Evolutionary conservation across 768 basidiomycete genomes (phyloP), one percentile per base, ranked within the genome.

Genomic region (Mycena rosella): DNA sequence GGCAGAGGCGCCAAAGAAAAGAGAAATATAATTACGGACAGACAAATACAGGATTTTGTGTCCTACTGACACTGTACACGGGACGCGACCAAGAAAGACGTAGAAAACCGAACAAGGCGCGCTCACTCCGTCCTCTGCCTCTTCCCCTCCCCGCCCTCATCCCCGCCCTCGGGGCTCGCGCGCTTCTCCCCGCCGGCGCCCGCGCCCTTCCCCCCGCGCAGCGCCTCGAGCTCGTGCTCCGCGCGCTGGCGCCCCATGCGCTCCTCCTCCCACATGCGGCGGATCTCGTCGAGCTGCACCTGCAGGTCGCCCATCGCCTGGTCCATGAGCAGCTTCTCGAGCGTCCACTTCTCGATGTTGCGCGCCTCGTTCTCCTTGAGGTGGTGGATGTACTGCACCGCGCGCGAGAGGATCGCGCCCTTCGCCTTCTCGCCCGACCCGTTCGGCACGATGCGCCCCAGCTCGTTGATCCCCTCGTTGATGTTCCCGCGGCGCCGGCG

Each of bases 381-480:
- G 71, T 95, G 92, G 71, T 93, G 90, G 75, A 99, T 96, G 78
- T 98, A 96, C 73, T 93, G 89, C 40, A 96, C 96, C 2, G 96
- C 95, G 36, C 92, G 92, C 3, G 88, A 84, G 24, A 99, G 89
- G 68, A 98, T 92, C 4, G 93, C 92, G 22, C 95, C 94, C 75
- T 99, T 98, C 59, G 92, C 91, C 74, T 93, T 94, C 77, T 95
- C 94, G 32, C 94, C 93, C 0, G 92, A 90, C 29, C 91, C 93
- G 71, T 91, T 93, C 5, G 96, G 96, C 13, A 98, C 91, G 72
- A 96, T 93, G 0, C 91, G 88, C 0, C 93, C 92, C 18, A 99
- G 90, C 73, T 94, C 92, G 74, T 93, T 95, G 82, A 99, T 98
- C 0, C 96, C 96, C 69, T 96, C 93, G 79, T 97, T 98, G 81